phyloP scores from a whole-genome alignment of 2,329 filamentous ascomycete species.

The Anthostomella pinea region DNA sequence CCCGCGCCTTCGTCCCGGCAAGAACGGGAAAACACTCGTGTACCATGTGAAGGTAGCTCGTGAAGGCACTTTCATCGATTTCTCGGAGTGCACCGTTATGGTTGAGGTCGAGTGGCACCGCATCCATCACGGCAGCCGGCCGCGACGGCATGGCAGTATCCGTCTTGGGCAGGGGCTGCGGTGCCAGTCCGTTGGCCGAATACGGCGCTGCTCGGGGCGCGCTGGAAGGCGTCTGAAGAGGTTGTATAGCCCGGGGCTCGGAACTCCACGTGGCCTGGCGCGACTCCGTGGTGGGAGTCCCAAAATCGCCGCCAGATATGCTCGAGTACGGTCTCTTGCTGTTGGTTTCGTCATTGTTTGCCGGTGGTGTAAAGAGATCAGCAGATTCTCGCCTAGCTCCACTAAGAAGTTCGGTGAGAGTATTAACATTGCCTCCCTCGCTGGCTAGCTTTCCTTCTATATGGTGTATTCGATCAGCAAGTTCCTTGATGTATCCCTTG shows the following conservation, averaged over 20 bases:
- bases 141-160: slow-evolving; percentile 34
- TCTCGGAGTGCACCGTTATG: slow-evolving; percentile 34
- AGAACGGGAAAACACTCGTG: slow-evolving; percentile 68
- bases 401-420: slow-evolving; percentile 40
- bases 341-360: slow-evolving; percentile 36
- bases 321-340: slow-evolving; percentile 37
- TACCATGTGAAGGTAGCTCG: slow-evolving; percentile 59
- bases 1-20: slow-evolving; percentile 52
- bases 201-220: slow-evolving; percentile 30
- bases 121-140: slow-evolving; percentile 31
- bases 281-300: slow-evolving; percentile 38
- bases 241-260: slow-evolving; percentile 44
- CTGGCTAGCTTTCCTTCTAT: slow-evolving; percentile 74
- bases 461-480: slow-evolving; percentile 78
- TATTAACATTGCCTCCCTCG: slow-evolving; percentile 43
- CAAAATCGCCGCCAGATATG: slow-evolving; percentile 34
- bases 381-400: slow-evolving; percentile 37
- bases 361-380: slow-evolving; percentile 52
- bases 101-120: slow-evolving; percentile 26
- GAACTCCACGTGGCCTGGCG: slow-evolving; percentile 47
- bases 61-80: slow-evolving; percentile 44
- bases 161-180: slow-evolving; percentile 42
- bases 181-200: slow-evolving; percentile 42
- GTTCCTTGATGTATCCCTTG: slow-evolving; percentile 93
- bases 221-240: slow-evolving; percentile 36